Conservation (phyloP, 2,329 filamentous ascomycete species). For the Venturia nashicola region DNA sequence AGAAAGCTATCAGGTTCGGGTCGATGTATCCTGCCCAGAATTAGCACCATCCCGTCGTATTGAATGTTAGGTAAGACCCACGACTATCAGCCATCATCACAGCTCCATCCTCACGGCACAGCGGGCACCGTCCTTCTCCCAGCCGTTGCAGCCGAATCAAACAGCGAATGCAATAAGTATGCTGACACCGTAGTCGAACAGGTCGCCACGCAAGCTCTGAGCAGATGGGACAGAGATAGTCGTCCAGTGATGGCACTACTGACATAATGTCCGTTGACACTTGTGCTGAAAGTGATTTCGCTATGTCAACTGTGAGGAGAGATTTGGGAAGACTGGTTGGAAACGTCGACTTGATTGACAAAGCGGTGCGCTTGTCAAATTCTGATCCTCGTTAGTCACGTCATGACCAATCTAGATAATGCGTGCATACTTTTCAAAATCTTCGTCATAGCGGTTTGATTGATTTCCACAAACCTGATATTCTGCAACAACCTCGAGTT, state of each 20-base stretch:
- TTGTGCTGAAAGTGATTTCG: conserved; percentile 63
- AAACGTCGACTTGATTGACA: conserved; percentile 55
- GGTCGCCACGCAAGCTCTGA: conserved; percentile 70
- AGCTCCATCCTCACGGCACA: conserved; percentile 58
- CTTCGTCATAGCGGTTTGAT: conserved; percentile 63
- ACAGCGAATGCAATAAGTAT: conserved; percentile 76
- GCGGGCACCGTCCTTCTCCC: conserved; percentile 55
- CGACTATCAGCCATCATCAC: conserved; percentile 58
- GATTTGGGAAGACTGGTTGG: conserved; percentile 48
- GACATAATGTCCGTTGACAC: conserved; percentile 61
- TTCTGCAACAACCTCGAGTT: conserved; percentile 69
- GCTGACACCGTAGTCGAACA: conserved; percentile 60
- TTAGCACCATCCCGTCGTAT: conserved; percentile 1
- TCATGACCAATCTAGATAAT: background rate
- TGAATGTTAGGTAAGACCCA: conserved; percentile 23
- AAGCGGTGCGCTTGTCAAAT: conserved; percentile 74
- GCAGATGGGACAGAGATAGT: conserved; percentile 74
- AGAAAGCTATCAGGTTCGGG: conserved; percentile 50
- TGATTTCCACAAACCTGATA: conserved; percentile 75
- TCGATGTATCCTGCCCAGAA: conserved; percentile 52
- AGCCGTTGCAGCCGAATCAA: conserved; percentile 67
- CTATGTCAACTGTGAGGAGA: conserved; percentile 50
- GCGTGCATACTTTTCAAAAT: conserved; percentile 63
- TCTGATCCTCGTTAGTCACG: conserved; percentile 34
- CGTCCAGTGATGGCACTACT: conserved; percentile 69